phyloP scores from a whole-genome alignment of 345 rosid genomes.

The Salix exigua region DNA sequence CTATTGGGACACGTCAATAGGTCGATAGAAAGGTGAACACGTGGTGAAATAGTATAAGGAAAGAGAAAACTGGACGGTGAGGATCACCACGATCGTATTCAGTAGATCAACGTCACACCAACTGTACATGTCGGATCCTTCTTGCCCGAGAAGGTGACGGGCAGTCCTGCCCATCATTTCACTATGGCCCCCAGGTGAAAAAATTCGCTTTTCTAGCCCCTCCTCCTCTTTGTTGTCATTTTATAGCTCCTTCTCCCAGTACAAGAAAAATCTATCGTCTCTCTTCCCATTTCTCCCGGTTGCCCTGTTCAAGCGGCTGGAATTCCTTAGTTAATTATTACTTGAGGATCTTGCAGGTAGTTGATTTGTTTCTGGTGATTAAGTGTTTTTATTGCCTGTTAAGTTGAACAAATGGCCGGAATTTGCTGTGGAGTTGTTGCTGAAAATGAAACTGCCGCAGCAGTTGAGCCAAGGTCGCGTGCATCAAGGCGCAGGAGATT shows the following conservation, averaged over 20 bases:
- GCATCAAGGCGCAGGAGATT: constrained; percentile 49
- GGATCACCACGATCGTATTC: constrained; percentile 42
- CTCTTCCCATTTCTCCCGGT: neutral
- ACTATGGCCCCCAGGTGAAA: constrained; percentile 60
- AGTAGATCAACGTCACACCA: constrained; percentile 60
- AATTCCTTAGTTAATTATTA: neutral
- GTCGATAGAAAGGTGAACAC: constrained; percentile 19
- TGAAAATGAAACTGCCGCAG: constrained; percentile 50
- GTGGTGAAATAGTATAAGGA: constrained; percentile 27
- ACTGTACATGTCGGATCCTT: constrained; percentile 59
- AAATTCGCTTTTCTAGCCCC: neutral
- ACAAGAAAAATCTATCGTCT: constrained; percentile 8
- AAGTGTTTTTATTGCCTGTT: neutral
- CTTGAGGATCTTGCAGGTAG: neutral
- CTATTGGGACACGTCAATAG: constrained; percentile 57
- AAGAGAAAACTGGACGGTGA: constrained; percentile 45
- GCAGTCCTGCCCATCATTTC: constrained; percentile 58
- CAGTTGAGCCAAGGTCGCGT: constrained; percentile 49
- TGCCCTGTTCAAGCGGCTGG: neutral
- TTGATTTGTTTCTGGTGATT: neutral
- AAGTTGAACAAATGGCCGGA: constrained; percentile 55
- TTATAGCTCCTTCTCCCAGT: constrained; percentile 18
- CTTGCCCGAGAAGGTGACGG: constrained; percentile 68
- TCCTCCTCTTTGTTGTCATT: constrained; percentile 3
- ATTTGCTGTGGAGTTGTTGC: constrained; percentile 73